Base-by-base conservation (phyloP, 306 rosid species). In the Fragaria vesca region DNA sequence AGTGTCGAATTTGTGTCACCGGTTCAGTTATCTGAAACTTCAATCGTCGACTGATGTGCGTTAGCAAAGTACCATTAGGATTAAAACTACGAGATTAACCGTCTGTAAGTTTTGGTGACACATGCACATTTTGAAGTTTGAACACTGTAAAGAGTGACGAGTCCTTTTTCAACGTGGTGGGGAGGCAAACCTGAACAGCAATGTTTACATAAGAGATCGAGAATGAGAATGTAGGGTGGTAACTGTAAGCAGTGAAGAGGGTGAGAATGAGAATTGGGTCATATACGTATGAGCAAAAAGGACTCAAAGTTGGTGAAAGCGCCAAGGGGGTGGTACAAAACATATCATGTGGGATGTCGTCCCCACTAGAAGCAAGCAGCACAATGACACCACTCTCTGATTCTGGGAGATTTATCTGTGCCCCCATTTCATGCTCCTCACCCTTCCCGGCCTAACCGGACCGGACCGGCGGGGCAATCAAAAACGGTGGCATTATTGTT, bases 271-370 rank as follows among this genome's bases (percentile, higher is more conserved):
- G 52, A 16, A 34, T 54, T 21, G 15, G 67, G 54, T 55, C 32
- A 20, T 9, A 65, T n/a, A 2, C 5, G 38, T 5, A 15, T 6
- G 24, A 55, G 38, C 52, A 55, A 21, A 36, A 73, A 20, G 24
- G 60, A 24, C 38, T 9, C 57, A 73, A 80, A 86, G 88, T 81
- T 63, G 80, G 79, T 72, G 72, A 87, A 87, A 87, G 79, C 74
- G 77, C 84, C 84, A 76, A 69, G 71, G 62, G 50, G 47, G 84
- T 52, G 77, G 82, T 79, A 48, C 81, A 48, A 36, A 69, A 81
- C 83, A 81, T 70, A 74, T 78, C 91, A 91, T 85, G 91, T 87
- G 92, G 80, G 73, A 61, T 84, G 81, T 84, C 66, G 89, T 69
- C 96, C 93, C 87, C 83, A 85, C 89, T 38, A 55, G 63, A 36